Conservation (phyloP, 2,329 filamentous ascomycete genomes). For the Ceratocystis albifundus region DNA sequence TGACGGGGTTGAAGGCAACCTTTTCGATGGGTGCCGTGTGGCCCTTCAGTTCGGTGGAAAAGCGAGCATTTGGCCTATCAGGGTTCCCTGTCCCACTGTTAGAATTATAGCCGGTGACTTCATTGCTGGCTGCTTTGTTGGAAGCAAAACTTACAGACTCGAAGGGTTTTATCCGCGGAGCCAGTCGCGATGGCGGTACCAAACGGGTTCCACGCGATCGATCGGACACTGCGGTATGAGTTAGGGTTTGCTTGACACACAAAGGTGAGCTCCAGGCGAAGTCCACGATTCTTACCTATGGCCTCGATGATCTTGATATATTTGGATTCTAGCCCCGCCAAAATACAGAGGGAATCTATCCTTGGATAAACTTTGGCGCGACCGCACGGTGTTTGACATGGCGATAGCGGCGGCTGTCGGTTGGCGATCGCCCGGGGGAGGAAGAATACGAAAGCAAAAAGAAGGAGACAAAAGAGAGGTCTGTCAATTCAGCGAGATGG, state of each 20-base stretch:
- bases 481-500: neutral
- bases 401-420: neutral
- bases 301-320: constrained; percentile 50
- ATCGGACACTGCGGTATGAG: constrained; percentile 47
- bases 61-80: constrained; percentile 59
- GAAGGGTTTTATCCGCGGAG: constrained; percentile 50
- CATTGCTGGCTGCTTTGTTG: too few species aligned
- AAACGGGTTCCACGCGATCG: constrained; percentile 79
- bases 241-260: constrained; percentile 26
- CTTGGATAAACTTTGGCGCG: constrained; percentile 47
- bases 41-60: constrained; percentile 63
- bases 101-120: neutral
- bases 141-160: constrained; percentile 49
- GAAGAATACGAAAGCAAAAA: neutral
- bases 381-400: constrained; percentile 14
- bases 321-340: constrained; percentile 54
- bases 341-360: constrained; percentile 59
- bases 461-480: too few species aligned
- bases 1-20: constrained; percentile 65
- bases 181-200: constrained; percentile 78
- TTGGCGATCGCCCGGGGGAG: constrained; percentile 2
- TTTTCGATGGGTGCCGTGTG: constrained; percentile 57
- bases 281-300: constrained; percentile 48
- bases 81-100: constrained; percentile 49
- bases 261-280: constrained; percentile 49